Base-by-base conservation (phyloP, 805 yeast species). In the Ogataea populi-albae region DNA sequence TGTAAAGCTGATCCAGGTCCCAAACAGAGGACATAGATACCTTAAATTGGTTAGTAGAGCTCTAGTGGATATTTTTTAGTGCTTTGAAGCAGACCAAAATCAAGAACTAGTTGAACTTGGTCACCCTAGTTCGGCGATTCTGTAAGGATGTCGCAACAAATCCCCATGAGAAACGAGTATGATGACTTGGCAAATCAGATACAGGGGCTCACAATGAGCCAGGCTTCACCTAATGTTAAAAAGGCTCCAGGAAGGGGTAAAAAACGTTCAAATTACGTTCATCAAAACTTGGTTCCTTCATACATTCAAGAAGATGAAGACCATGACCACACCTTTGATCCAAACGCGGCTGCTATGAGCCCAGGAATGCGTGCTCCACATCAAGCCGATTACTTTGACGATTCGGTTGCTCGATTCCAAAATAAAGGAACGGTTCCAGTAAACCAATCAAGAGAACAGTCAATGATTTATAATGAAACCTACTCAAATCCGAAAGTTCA, bases 261-360 rank as follows among this genome's bases (percentile, higher is more conserved):
- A 32, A 54, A 47, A 33, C 43, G 54, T 45, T 44, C 49, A 2
- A 39, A 42, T 17, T 61, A 59, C 35, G 61, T 55, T 3, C 57
- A 51, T 28, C 59, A 55, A 32, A 43, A 52, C 16, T 41, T 55
- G 15, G 43, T 47, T 11, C 44, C 47, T 1, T 32, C 45, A 4
- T 43, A 37, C 32, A 28, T 37, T 23, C 39, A 32, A 21, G 37
- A 41, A 15, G 34, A 37, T 8, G 14, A 28, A 2, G 25, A 19
- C 22, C 33, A 32, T 17, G 4, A 45, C 23, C 40, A 38, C 3
- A 23, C 30, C 8, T 54, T 59, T 23, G 64, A 59, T 38, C 62
- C 62, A 4, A 59, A 55, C 36, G 56, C 50, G 5, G 64, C 64
- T 8, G 62, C 62, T 6, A 41, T 47, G 34, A 49, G 54, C 26